Evolutionary conservation across 345 rosid genomes (phyloP), one percentile per base, ranked within the genome.

Genomic region (Populus simonii): DNA sequence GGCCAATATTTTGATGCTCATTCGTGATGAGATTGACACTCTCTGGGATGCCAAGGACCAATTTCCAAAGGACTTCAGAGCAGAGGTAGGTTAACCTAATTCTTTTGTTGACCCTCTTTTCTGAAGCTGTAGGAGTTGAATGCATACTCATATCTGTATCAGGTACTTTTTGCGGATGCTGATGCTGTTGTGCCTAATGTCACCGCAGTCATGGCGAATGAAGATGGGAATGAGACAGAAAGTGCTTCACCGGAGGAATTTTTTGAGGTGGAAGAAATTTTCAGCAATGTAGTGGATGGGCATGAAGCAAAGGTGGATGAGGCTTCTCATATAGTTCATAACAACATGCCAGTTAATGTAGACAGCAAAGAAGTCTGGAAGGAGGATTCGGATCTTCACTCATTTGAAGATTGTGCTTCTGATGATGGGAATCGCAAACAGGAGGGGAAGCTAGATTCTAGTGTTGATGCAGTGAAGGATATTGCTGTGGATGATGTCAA

Each of bases 181-280:
- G 91, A 90, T 89, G 87, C 92, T 74, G 83, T 82, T 80, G 84
- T 91, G 76, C 88, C 97, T 83, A 59, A 80, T 83, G 83, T 89
- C 81, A 81, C 90, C 78, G 81, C 88, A 82, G 84, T 82, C 39
- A 18, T 49, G 41, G 61, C 86, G n/a, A 66, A 78, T 70, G 99
- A 92, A 71, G 97, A 92, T 79, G 90, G 82, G 61, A 87, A 77
- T 63, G 98, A 93, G 68, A 59, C 78, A 2, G 99, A 89, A 66
- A 77, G 81, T 80, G 84, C 90, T 84, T 89, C 99, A 66, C 97
- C 98, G 23, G 99, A 96, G 79, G 99, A 96, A 68, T 93, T 93
- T 86, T 96, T 88, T 82, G 99, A 96, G 91, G 99, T 90, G 68
- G 97, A 96, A 86, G 97, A 96, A 88, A 91, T 96, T 55, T 96